Evolutionary conservation across 2,329 filamentous ascomycete genomes (phyloP).

Genomic region (Trichothecium sympodiale): DNA sequence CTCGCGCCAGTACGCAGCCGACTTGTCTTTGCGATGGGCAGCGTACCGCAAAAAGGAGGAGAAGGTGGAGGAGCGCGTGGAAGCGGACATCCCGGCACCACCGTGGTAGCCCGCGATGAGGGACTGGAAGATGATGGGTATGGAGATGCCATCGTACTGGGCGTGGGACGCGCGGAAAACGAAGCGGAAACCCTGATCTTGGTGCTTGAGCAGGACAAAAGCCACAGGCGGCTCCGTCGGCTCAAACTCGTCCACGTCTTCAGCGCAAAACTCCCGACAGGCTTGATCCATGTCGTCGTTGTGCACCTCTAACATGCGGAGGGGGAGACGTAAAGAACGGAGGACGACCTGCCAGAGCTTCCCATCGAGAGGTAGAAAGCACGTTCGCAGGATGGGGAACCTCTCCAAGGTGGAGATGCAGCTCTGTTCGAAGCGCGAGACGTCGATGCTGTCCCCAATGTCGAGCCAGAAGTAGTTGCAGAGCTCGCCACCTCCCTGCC

Average conservation of each 20-base stretch:
- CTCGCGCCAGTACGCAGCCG: conserved; percentile 28
- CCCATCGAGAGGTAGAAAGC: conserved; percentile 9
- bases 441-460: conserved; percentile 8
- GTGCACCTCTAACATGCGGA: conserved; percentile 4
- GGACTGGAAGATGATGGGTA: conserved; percentile 25
- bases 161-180: conserved; percentile 29
- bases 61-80: conserved; percentile 15
- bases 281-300: conserved; percentile 7
- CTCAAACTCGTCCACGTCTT: conserved; percentile 1
- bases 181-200: conserved; percentile 8
- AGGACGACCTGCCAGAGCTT: conserved; percentile 12
- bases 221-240: conserved; percentile 6
- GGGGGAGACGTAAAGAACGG: conserved; percentile 4
- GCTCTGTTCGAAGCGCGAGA: conserved; percentile 8
- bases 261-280: conserved; percentile 5
- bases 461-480: conserved; percentile 13
- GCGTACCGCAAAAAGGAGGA: conserved; percentile 5
- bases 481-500: conserved; percentile 5
- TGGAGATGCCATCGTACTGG: conserved; percentile 34
- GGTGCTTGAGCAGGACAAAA: conserved; percentile 9
- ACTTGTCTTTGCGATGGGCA: background rate
- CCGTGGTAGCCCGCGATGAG: conserved; percentile 24
- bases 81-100: conserved; percentile 3
- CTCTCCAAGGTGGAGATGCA: conserved; percentile 7
- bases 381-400: conserved; percentile 12